Percentiles rank a stretch among this genome's conserved stretches.
Evolutionary conservation across 352 stramenopile genomes (phyloP).

Genomic region (Pilasporangium apinafurcum): DNA sequence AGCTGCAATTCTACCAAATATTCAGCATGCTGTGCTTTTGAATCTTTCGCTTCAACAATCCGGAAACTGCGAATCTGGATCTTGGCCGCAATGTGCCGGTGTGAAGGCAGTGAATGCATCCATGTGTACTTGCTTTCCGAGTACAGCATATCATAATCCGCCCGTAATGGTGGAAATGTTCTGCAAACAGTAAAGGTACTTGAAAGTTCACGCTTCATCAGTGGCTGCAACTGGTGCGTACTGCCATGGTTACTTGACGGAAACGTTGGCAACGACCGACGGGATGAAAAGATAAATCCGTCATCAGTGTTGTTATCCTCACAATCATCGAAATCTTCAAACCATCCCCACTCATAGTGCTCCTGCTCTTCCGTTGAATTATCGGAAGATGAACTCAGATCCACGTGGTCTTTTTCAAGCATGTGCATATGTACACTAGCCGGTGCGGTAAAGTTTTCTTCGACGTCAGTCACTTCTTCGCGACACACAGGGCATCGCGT

Average conservation of each 20-base stretch:
- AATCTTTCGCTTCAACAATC: slow-evolving; percentile 51
- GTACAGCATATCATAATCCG: slow-evolving; percentile 59
- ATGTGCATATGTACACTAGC: slow-evolving; percentile 12
- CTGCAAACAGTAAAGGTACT: slow-evolving; percentile 68
- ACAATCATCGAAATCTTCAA: slow-evolving; percentile 74
- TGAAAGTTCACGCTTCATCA: slow-evolving; percentile 57
- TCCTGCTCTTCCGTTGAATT: slow-evolving; percentile 30
- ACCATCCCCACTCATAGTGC: slow-evolving; percentile 74
- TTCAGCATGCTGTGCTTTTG: slow-evolving; percentile 61
- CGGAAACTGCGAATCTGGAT: slow-evolving; percentile 81
- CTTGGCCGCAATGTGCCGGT: slow-evolving; percentile 71
- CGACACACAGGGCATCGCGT: slow-evolving; percentile 62
- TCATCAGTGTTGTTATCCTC: slow-evolving; percentile 37
- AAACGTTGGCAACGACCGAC: slow-evolving; percentile 26
- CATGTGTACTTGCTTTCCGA: slow-evolving; percentile 52
- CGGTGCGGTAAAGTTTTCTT: slow-evolving; percentile 44
- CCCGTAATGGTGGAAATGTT: slow-evolving; percentile 49
- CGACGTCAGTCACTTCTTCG: slow-evolving; percentile 44
- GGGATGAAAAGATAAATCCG: slow-evolving; percentile 24
- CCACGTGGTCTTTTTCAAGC: slow-evolving; percentile 46
- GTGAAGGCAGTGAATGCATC: slow-evolving; percentile 54
- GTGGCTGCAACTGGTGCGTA: slow-evolving; percentile 21
- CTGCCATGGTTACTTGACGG: slow-evolving; percentile 8
- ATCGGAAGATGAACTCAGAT: slow-evolving; percentile 30
- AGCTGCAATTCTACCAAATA: slow-evolving; percentile 77